Conservation (phyloP, 129 eudicot genomes). For the Logfia minima region DNA sequence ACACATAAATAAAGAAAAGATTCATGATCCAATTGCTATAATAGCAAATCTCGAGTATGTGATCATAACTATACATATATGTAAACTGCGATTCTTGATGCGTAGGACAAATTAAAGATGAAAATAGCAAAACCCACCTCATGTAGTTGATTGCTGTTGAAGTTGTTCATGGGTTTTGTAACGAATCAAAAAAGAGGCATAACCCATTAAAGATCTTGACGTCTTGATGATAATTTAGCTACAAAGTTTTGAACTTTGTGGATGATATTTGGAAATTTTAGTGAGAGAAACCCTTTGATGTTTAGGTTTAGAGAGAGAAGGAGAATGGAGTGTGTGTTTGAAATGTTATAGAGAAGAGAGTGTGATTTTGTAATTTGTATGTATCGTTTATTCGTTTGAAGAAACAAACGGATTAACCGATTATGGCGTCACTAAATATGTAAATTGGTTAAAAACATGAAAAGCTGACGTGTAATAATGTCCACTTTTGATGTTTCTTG, state of each 20-base stretch:
- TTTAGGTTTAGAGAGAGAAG: conserved; percentile 44
- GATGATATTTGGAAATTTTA: conserved; percentile 26
- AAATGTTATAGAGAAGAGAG: conserved; percentile 17
- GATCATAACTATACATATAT: neutral
- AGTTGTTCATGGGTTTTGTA: conserved; percentile 28
- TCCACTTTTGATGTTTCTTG: neutral
- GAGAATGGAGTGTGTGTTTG: conserved; percentile 19
- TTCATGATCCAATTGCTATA: conserved; percentile 25
- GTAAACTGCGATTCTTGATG: conserved; percentile 23
- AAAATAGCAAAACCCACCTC: conserved; percentile 25
- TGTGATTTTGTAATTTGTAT: conserved; percentile 3
- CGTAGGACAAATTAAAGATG: neutral
- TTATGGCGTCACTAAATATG: conserved; percentile 11
- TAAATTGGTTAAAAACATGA: conserved; percentile 21
- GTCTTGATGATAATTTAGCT: conserved; percentile 24
- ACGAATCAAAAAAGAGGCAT: conserved; percentile 11
- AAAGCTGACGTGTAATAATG: conserved; percentile 21
- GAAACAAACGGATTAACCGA: conserved; percentile 18
- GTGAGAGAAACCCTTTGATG: conserved; percentile 38
- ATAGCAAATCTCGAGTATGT: conserved; percentile 7
- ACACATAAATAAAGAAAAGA: conserved; percentile 3
- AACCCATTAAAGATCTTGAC: conserved; percentile 34
- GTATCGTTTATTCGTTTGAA: conserved; percentile 23
- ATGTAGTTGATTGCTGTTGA: conserved; percentile 19
- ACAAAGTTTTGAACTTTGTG: conserved; percentile 28